Base-by-base conservation (phyloP, 257 asterid species). In the Solanum pinnatisectum region DNA sequence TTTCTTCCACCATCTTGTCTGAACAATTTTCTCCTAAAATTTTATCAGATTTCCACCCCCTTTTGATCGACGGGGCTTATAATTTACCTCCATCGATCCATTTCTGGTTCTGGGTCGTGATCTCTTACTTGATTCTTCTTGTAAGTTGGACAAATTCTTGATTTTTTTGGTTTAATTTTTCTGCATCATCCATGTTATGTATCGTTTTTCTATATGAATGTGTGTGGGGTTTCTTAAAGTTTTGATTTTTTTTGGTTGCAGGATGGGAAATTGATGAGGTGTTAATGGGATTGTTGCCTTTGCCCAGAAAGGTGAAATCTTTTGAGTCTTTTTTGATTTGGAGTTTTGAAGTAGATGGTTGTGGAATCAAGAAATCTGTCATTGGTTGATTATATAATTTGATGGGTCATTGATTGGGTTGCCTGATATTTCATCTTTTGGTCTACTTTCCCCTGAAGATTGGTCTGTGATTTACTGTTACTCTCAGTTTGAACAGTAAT, bases 101-200 rank as follows among this genome's bases (percentile, higher is more conserved):
- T 25, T 90, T 87, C 27, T 20, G 73, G 3, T 76, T 85, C 74
- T 42, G 89, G 88, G 42, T 87, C 83, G 85, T 84, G 71, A 87
- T 86, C 71, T 33, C 49, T 56, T 32, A 27, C 87, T 44, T 44
- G 90, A 87, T 89, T 84, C 73, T 83, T 87, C 74, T 63, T 93
- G 96, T 92, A 88, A 87, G 90, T 83, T 52, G 44, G 87, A 42
- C 56, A 33, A 37, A 71, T 71, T 87, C 88, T 82, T 68, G 14
- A 27, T n/a, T 22, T 15, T 52, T 68, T 42, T 8, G 9, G 16
- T 40, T 32, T 7, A 5, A 40, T 8, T 10, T 22, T 9, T 18
- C 10, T 81, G 37, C 56, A 23, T 32, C 49, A 35, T 22, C 59
- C 10, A 44, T 33, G 23, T 60, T 16, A 59, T 59, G 18, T 39